These are phyloP conservation scores for Tylopilus balloui DNA, from an alignment of 768 basidiomycete species.

Conservation along the genomic window DNA sequence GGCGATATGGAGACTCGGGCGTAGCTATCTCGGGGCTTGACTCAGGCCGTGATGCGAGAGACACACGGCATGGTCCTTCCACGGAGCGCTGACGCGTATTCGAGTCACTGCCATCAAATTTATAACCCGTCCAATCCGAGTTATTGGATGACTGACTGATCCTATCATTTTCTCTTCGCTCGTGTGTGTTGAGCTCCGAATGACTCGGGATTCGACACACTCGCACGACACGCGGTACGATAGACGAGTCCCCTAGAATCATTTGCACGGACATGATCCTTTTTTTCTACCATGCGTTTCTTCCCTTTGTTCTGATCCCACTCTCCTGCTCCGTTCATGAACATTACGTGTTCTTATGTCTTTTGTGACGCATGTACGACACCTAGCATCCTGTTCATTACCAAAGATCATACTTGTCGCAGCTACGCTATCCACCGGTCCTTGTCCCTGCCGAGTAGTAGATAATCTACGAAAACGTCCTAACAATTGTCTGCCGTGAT, in stretches of 20 bases:
- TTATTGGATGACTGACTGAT: constrained; percentile 4
- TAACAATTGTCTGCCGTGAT: background rate
- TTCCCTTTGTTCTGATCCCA: constrained; percentile 10
- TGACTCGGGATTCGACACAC: constrained; percentile 12
- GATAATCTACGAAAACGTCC: constrained; percentile 20
- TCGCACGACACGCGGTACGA: constrained; percentile 12
- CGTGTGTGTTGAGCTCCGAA: constrained; percentile 11
- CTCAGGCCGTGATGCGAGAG: constrained; percentile 35
- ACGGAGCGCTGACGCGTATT: constrained; percentile 21
- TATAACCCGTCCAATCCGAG: background rate
- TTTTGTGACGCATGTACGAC: constrained; percentile 21
- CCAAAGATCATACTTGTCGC: constrained; percentile 9
- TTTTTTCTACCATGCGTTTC: constrained; percentile 5
- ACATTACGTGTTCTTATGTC: no score
- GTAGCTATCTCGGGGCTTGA: constrained; percentile 17
- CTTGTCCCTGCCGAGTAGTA: constrained; percentile 12
- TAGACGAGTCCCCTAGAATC: background rate
- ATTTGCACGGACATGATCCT: constrained; percentile 23
- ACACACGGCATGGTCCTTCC: constrained; percentile 30
- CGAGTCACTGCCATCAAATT: constrained; percentile 1
- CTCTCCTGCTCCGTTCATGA: constrained; percentile 6
- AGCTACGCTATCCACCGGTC: constrained; percentile 15
- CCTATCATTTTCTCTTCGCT: constrained; percentile 5
- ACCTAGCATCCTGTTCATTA: constrained; percentile 16
- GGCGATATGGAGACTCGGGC: constrained; percentile 35